phyloP scores from a whole-genome alignment of 83 land plant species.

The Thuja plicata region DNA sequence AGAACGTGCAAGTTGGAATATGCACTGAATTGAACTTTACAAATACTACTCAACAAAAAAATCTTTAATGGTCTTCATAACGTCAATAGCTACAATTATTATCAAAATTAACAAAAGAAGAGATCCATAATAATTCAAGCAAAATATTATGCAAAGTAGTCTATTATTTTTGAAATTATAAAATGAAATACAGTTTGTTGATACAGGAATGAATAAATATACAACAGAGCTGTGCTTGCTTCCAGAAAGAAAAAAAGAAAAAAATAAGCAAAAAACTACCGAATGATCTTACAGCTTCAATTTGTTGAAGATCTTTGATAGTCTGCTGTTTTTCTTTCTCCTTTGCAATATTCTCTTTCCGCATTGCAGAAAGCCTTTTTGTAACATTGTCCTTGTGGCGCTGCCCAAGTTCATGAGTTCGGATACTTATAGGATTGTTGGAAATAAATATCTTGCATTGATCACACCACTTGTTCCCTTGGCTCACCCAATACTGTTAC shows the following conservation, averaged over 20 bases:
- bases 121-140: background rate
- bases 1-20: background rate
- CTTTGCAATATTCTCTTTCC: conserved; percentile 75
- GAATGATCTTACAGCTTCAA: conserved; percentile 74
- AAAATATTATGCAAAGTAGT: background rate
- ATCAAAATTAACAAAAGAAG: background rate
- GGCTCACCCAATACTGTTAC: conserved; percentile 97
- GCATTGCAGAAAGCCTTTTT: conserved; percentile 63
- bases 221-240: background rate
- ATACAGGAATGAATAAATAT: background rate
- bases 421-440: conserved; percentile 82
- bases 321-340: conserved; percentile 82
- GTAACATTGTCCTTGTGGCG: conserved; percentile 90
- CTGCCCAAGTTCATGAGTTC: conserved; percentile 89
- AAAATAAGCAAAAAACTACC: background rate
- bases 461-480: conserved; percentile 99
- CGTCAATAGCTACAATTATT: background rate
- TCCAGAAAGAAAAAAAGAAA: background rate
- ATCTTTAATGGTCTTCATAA: background rate
- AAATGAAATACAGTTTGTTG: background rate
- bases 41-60: background rate
- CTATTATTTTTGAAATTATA: background rate
- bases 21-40: background rate
- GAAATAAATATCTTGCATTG: conserved; percentile 93
- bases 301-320: conserved; percentile 64